A percentile compares a stretch with the other conserved stretches of the same genome.
Evolutionary conservation across 73 alveolate species (phyloP).

Genomic region (Symbiodinium pilosum): DNA sequence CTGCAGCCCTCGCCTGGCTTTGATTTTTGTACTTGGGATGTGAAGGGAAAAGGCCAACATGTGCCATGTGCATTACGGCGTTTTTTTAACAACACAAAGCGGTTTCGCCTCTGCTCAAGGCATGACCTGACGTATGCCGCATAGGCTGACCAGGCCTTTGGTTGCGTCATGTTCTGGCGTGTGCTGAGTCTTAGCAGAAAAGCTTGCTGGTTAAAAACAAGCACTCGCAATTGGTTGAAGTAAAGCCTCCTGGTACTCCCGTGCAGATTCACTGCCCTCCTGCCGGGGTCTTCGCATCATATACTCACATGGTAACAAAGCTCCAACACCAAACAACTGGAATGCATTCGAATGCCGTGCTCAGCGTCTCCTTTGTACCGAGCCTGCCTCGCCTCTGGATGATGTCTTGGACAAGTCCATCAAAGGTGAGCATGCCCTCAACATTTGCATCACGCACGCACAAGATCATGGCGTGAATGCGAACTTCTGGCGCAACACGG

Average conservation of each 20-base stretch:
- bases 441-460: background rate
- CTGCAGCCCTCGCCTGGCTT: slow-evolving; percentile 57
- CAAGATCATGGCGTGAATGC: no score
- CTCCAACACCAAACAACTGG: background rate
- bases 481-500: no score
- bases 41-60: background rate
- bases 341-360: background rate
- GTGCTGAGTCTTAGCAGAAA: no score
- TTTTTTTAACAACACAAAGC: no score
- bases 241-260: slow-evolving; percentile 76
- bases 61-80: no score
- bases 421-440: slow-evolving; percentile 83
- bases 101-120: slow-evolving; percentile 68
- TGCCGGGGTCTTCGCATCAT: no score
- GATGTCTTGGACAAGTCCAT: slow-evolving; percentile 76
- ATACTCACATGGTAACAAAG: no score
- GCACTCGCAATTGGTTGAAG: background rate
- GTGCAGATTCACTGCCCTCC: slow-evolving; percentile 72
- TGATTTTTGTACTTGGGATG: no score
- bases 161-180: no score
- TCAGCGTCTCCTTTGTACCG: slow-evolving; percentile 37
- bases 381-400: slow-evolving; percentile 83
- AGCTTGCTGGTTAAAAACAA: no score
- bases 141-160: slow-evolving; percentile 62
- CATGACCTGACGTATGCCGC: slow-evolving; percentile 53